Base-by-base conservation (phyloP, 2,329 filamentous ascomycete species). In the Ophiostoma sp. region DNA sequence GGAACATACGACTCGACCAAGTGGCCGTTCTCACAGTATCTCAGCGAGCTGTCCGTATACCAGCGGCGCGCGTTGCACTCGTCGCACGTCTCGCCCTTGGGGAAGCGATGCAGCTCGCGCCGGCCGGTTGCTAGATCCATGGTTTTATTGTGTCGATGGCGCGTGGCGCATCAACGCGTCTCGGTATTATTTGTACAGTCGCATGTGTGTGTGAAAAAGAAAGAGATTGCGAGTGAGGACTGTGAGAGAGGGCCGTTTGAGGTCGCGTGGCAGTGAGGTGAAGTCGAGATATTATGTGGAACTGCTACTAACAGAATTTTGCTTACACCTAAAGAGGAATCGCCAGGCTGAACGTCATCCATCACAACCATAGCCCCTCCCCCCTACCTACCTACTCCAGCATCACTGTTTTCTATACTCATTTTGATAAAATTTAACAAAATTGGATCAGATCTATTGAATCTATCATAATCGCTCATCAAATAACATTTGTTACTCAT, bases 21-120 rank as follows among this genome's bases (percentile, higher is more conserved):
- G 81, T 96, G 93, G 41, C 92, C 92, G 74, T 91, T 89, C 73
- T 89, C 84, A 79, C 93, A 96, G 78, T 92, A 96, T 73, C 89
- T 87, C 71, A 89, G 85, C 3, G 92, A 92, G 79, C 91, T 90
- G 74, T 93, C 88, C 41, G 89, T 82, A 76, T 92, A 91, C 80
- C 90, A 93, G 73, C 86, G 85, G 60, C 84, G 85, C 68, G 90
- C 90, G 72, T 90, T 89, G 77, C 93, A 96, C 75, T 86, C 84
- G 48, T 86, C 82, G 74, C 86, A 87, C 65, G 82, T 80, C 75
- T 88, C 83, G 41, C 83, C 84, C 31, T 77, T 77, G n/a, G 82
- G 82, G 74, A 88, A 85, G 66, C 80, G 82, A 73, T 83, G 83
- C 73, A 84, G 80, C 67, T 83, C 80, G 57, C 78, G 78, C 57